Evolutionary conservation across 73 alveolate genomes (phyloP).

Genomic region (Symbiodinium pilosum): DNA sequence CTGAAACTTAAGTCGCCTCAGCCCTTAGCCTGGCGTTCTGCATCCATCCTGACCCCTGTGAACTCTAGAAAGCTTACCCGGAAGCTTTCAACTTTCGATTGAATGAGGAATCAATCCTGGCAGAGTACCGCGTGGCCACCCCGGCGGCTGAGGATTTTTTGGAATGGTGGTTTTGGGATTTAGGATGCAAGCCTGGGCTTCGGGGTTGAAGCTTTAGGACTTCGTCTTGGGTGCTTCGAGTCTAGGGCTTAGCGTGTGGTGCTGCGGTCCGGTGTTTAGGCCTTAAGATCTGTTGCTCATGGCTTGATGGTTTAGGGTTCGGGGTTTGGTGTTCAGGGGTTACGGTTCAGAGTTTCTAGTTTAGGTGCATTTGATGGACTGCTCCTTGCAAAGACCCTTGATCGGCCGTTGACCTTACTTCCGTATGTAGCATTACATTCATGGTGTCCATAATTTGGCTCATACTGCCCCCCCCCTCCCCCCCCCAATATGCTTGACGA

Average conservation of each 20-base stretch:
- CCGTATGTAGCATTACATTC: too few relatives aligned
- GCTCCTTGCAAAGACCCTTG: too few relatives aligned
- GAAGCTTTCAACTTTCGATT: neutral
- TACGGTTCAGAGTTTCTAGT: too few relatives aligned
- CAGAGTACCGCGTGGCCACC: neutral
- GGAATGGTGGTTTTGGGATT: neutral
- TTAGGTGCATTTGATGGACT: too few relatives aligned
- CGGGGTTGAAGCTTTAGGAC: neutral
- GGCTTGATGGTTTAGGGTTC: neutral
- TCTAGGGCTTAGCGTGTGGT: neutral
- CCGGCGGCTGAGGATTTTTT: neutral
- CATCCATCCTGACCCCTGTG: too few relatives aligned
- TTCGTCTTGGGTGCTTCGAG: neutral
- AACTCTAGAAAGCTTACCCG: too few relatives aligned
- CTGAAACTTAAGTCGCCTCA: neutral
- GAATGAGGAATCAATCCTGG: neutral
- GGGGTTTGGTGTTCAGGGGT: neutral
- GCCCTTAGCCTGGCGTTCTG: neutral
- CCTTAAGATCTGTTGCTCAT: too few relatives aligned
- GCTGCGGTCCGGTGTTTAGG: neutral
- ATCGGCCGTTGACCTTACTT: too few relatives aligned
- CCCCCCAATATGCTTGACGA: too few relatives aligned
- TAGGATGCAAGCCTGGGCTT: neutral
- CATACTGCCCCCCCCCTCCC: too few relatives aligned
- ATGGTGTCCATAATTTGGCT: too few relatives aligned